These are phyloP conservation scores for Pyricularia sp. DNA, from an alignment of 2,329 filamentous ascomycete species.

Conservation along the genomic window DNA sequence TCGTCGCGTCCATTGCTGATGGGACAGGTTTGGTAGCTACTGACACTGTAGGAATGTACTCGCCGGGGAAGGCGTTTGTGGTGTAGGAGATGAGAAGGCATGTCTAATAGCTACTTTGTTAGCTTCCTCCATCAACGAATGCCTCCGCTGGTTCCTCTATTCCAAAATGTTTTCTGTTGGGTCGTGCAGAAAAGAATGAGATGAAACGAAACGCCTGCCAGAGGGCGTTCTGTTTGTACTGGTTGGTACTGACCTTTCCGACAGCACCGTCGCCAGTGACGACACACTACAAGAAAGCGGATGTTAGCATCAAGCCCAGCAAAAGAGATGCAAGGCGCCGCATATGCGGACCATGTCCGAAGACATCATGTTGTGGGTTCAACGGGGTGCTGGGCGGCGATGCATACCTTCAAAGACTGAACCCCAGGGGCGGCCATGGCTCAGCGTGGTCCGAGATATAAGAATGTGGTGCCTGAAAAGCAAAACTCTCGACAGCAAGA, in stretches of 20 bases:
- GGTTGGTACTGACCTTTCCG: constrained; percentile 67
- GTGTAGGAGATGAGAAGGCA: constrained; percentile 99
- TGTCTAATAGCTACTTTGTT: constrained; percentile 47
- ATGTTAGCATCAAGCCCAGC: constrained; percentile 6
- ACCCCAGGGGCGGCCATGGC: constrained; percentile 76
- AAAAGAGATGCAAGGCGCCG: background rate
- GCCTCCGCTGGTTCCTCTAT: background rate
- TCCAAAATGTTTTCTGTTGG: background rate
- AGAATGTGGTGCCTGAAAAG: background rate
- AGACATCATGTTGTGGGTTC: background rate
- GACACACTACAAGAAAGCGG: constrained; percentile 57
- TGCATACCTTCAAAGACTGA: constrained; percentile 76
- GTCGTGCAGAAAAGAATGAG: background rate
- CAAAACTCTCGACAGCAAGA: background rate
- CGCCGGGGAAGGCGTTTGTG: constrained; percentile 98
- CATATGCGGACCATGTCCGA: background rate
- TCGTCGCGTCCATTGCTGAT: background rate
- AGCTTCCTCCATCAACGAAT: constrained; percentile 11
- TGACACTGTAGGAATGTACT: constrained; percentile 98
- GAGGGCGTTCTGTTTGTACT: constrained; percentile 14
- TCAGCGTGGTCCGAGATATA: background rate
- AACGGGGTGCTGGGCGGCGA: background rate
- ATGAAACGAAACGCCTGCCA: background rate
- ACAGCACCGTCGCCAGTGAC: constrained; percentile 99
- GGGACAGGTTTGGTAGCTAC: constrained; percentile 18